Evolutionary conservation across 108 stramenopile species (phyloP), one percentile per base, ranked within the genome.

Genomic region (Skeletonema potamos): DNA sequence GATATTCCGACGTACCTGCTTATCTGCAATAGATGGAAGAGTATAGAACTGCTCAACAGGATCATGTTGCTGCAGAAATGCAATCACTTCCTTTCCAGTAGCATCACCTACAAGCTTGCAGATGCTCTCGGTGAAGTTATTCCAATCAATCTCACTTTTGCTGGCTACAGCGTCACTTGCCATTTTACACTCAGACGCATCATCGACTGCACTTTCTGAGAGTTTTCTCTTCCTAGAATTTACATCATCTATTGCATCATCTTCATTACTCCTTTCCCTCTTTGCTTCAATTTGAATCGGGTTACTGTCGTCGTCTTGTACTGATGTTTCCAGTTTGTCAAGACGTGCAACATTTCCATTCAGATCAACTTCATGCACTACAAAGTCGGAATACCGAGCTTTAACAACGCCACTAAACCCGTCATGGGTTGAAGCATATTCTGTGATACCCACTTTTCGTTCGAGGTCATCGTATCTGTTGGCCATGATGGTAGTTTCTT

Each of bases 351-450:
- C 62, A 17, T 79, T 84, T 11, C 91, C 91, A 76, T 89, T 85
- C 64, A 79, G 24, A 51, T 76, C 87, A 20, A 92, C 89, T 89
- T 95, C 94, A 61, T 92, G 91, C 22, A 95, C 94, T 29, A 95
- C 36, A 66, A 95, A 95, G 68, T 95, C 94, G 3, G 92, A 89
- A 64, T 85, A 95, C 44, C 94, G 69, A 26, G 90, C 94, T 73
- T 95, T 95, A 26, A 86, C 59, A 6, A 91, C 87, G 5, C 83
- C 91, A 27, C 87, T 77, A 66, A 92, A 95, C 17, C 92, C 92
- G 26, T 77, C 63, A 58, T 77, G 74, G 18, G 67, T 60, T 9
- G 86, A 79, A 27, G 85, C 79, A 68, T 87, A 91, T n/a, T 73
- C 80, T 4, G 76, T 58, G 36, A 91, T 88, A 20, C 90, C 90